phyloP scores from a whole-genome alignment of 805 yeast genomes.

The Clavispora phyllophila region DNA sequence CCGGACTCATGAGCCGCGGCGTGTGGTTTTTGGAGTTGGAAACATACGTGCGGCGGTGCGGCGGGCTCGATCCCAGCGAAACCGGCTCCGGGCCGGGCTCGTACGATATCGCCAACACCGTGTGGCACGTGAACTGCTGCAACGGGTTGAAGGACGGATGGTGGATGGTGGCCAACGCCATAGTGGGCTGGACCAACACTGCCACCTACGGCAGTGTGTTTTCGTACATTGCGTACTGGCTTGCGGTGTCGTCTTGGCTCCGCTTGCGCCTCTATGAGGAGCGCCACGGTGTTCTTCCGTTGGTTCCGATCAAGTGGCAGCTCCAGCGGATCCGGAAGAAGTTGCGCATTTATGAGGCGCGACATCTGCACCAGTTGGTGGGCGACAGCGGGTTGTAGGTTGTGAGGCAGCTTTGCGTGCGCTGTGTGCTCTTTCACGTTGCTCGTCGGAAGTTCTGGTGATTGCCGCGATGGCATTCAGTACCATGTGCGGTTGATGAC shows the following conservation, averaged over 20 bases:
- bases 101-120: conserved; percentile 34
- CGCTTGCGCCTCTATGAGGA: conserved; percentile 31
- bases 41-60: conserved; percentile 32
- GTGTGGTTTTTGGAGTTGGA: conserved; percentile 42
- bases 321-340: conserved; percentile 45
- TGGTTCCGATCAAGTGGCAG: conserved; percentile 60
- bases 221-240: conserved; percentile 35
- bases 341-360: conserved; percentile 13
- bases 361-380: conserved; percentile 4
- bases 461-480: no score
- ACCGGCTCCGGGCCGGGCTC: conserved; percentile 45
- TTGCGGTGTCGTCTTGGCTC: conserved; percentile 27
- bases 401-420: neutral
- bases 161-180: conserved; percentile 44
- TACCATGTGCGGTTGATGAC: no score
- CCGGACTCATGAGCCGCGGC: conserved; percentile 41
- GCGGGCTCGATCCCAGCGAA: conserved; percentile 39
- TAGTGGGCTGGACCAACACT: conserved; percentile 43
- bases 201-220: conserved; percentile 42
- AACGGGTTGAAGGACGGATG: conserved; percentile 41
- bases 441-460: no score
- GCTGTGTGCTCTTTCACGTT: no score
- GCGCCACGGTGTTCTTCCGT: conserved; percentile 32
- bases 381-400: neutral
- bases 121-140: conserved; percentile 46